A percentile compares a stretch with the other conserved stretches of the same genome.
Conservation (phyloP, 805 yeast species). For the Yarrowia bubula region DNA sequence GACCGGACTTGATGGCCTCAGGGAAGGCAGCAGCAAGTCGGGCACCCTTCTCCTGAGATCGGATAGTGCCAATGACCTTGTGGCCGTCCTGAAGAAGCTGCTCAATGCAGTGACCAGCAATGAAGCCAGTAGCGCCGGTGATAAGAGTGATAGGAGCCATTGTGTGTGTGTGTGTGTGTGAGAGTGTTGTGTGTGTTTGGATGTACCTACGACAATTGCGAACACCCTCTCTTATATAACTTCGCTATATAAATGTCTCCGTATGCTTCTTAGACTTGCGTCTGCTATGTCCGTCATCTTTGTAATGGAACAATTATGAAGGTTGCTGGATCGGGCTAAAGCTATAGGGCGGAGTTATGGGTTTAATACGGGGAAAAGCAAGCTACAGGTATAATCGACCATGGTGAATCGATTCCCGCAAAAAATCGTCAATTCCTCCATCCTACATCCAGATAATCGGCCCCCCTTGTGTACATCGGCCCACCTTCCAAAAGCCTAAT, state of each 20-base stretch:
- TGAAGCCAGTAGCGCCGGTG: conserved; percentile 49
- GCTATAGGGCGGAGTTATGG: neutral
- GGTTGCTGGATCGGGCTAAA: neutral
- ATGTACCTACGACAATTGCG: too few relatives aligned
- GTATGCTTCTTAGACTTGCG: neutral
- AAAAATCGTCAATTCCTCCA: neutral
- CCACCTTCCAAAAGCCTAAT: neutral
- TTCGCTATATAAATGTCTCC: too few relatives aligned
- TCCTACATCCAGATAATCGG: neutral
- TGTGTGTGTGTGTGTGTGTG: neutral
- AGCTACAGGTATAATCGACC: too few relatives aligned
- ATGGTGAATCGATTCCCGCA: neutral
- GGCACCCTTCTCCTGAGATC: conserved; percentile 46
- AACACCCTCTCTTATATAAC: neutral
- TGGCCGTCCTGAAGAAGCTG: conserved; percentile 43
- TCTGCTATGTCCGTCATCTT: neutral
- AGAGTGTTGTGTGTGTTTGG: neutral
- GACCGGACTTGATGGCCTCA: conserved; percentile 32
- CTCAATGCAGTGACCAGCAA: conserved; percentile 46
- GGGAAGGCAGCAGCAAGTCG: conserved; percentile 31
- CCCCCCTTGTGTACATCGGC: neutral
- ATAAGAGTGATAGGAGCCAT: conserved; percentile 38
- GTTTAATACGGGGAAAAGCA: neutral
- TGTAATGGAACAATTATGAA: neutral
- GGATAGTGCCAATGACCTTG: conserved; percentile 51